Evolutionary conservation across 2,329 filamentous ascomycete genomes (phyloP).

Genomic region (Tolypocladium ophioglossoides): DNA sequence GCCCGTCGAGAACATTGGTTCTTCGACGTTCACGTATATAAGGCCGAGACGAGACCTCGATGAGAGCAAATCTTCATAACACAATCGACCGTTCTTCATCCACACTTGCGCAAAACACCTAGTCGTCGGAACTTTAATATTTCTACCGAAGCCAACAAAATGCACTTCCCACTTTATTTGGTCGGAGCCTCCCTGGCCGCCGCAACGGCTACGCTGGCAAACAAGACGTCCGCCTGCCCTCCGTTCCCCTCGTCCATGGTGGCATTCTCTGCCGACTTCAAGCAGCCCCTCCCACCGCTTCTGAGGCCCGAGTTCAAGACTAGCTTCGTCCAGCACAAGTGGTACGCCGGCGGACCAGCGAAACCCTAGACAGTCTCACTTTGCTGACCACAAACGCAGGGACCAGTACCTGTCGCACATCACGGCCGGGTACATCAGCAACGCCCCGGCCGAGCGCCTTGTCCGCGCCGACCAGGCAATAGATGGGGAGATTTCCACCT

Average conservation of each 20-base stretch:
- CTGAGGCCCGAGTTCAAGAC: slow-evolving; percentile 20
- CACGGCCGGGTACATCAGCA: slow-evolving; percentile 22
- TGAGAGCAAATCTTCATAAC: background rate
- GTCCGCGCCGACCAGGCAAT: slow-evolving; percentile 22
- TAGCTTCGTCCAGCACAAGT: slow-evolving; percentile 27
- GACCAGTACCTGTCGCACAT: slow-evolving; percentile 27
- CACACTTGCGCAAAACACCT: background rate
- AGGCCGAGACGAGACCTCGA: background rate
- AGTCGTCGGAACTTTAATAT: background rate
- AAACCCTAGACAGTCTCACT: background rate
- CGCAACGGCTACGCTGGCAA: background rate
- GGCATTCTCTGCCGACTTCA: slow-evolving; percentile 19
- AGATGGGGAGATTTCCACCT: slow-evolving; percentile 16
- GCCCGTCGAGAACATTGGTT: background rate
- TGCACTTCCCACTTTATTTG: background rate
- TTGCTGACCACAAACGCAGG: slow-evolving; percentile 9
- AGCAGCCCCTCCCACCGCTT: slow-evolving; percentile 20
- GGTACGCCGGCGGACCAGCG: slow-evolving; percentile 10
- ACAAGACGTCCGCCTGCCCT: slow-evolving; percentile 3
- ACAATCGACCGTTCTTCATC: background rate
- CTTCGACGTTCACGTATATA: background rate
- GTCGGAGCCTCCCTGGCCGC: background rate
- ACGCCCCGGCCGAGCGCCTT: slow-evolving; percentile 17
- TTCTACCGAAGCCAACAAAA: background rate
- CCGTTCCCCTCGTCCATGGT: slow-evolving; percentile 15